Base-by-base conservation (phyloP, 305 asterid genomes). In the Rubia occidens region DNA sequence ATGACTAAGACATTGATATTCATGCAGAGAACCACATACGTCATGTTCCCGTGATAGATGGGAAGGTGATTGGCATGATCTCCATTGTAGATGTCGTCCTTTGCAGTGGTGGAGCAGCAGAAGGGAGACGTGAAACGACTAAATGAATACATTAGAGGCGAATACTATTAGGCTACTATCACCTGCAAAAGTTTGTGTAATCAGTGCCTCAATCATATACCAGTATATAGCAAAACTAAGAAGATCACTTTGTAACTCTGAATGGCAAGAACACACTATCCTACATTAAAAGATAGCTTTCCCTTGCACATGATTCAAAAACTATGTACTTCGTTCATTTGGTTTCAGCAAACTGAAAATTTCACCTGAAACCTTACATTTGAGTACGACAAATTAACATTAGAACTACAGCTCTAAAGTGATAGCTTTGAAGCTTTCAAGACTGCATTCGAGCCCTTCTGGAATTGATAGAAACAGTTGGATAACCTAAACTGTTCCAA, bases 11-110 rank as follows among this genome's bases (percentile, higher is more conserved):
- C 70, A 73, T 39, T 76, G 32, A 2, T 29, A 65, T 51, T 11
- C n/a, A 4, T 51, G 68, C 60, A 88, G 97, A 90, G 73, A 86
- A 88, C 67, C 92, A 85, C 62, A 83, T 85, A 58, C 67, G 95
- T 61, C 96, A 90, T 64, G 90, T 81, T 7, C 97, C 90, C 0
- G 97, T 90, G 64, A 84, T 88, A 71, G 89, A 90, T 74, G 89
- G 94, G 70, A 88, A 78, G 86, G 82, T 88, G 21, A 82, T 88
- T 43, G 97, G 95, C 68, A 84, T 90, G 92, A 82, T 88, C 62
- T 90, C 95, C 3, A 78, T 87, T 7, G 80, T 55, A 6, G 95
- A 90, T 70, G 85, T 87, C n/a, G 88, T 88, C 17, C 77, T 81
- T 24, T n/a, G 86, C 95, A 45, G 95, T 88, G 17, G 72, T 84